A percentile compares a stretch with the other conserved stretches of the same genome.
Conservation (phyloP, 768 basidiomycete genomes). For the Amanita phalloides region DNA sequence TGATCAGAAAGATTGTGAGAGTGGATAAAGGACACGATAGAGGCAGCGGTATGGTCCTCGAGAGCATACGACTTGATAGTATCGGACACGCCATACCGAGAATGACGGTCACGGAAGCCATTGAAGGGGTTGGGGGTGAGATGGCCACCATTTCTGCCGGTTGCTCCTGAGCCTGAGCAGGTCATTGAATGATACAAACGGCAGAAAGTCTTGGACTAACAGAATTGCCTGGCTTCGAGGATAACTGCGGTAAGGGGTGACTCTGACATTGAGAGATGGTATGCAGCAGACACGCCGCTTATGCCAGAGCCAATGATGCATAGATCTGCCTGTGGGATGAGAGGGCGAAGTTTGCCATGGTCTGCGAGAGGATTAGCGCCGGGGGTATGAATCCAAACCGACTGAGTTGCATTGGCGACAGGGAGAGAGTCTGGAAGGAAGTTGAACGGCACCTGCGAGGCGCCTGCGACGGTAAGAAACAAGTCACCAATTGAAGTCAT, state of each 20-base stretch:
- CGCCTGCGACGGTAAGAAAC: too few species aligned
- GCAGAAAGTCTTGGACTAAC: slow-evolving; percentile 32
- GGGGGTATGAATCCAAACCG: slow-evolving; percentile 58
- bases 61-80: slow-evolving; percentile 41
- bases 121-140: slow-evolving; percentile 41
- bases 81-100: slow-evolving; percentile 39
- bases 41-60: slow-evolving; percentile 43
- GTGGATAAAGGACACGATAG: slow-evolving; percentile 39
- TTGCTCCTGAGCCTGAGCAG: slow-evolving; percentile 58
- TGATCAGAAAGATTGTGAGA: slow-evolving; percentile 28
- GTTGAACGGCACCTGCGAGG: not conserved
- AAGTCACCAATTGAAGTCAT: not conserved
- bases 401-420: slow-evolving; percentile 50
- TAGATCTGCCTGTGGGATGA: slow-evolving; percentile 56
- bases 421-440: slow-evolving; percentile 26
- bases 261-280: slow-evolving; percentile 43
- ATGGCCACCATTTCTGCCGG: slow-evolving; percentile 79
- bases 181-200: not conserved
- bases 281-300: slow-evolving; percentile 39
- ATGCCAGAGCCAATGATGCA: slow-evolving; percentile 61
- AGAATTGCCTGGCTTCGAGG: slow-evolving; percentile 80
- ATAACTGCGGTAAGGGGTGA: slow-evolving; percentile 40
- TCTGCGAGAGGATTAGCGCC: slow-evolving; percentile 56
- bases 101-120: slow-evolving; percentile 28
- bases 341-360: slow-evolving; percentile 50